phyloP scores from a whole-genome alignment of 2,329 filamentous ascomycete genomes.

The Colletotrichum cuscutae region DNA sequence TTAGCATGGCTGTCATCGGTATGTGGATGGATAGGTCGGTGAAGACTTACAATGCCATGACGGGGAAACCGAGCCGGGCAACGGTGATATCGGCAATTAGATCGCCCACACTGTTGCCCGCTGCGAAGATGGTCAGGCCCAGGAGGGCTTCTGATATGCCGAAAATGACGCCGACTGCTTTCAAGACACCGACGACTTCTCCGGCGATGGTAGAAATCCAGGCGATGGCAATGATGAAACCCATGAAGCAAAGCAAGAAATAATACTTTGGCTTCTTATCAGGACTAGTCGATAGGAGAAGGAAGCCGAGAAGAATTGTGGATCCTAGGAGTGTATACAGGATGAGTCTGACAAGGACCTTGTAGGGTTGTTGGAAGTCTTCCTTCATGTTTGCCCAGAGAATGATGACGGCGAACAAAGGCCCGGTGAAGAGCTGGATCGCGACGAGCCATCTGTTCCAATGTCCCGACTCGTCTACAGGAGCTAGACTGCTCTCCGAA shows the following conservation, averaged over 20 bases:
- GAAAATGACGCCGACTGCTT: slow-evolving; percentile 90
- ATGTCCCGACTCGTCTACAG: slow-evolving; percentile 53
- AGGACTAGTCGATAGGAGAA: slow-evolving; percentile 76
- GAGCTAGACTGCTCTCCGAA: slow-evolving; percentile 34
- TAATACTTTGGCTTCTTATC: slow-evolving; percentile 77
- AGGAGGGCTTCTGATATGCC: slow-evolving; percentile 95
- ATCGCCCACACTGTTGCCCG: slow-evolving; percentile 94
- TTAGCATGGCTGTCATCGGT: slow-evolving; percentile 37
- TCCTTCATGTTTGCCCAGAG: slow-evolving; percentile 76
- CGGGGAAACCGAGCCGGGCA: slow-evolving; percentile 90
- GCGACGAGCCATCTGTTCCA: slow-evolving; percentile 95
- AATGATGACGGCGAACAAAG: slow-evolving; percentile 82
- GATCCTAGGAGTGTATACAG: slow-evolving; percentile 77
- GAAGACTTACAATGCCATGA: slow-evolving; percentile 81
- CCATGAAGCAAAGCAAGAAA: slow-evolving; percentile 84
- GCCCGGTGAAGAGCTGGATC: slow-evolving; percentile 87
- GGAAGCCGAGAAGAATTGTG: slow-evolving; percentile 69
- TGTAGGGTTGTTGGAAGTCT: slow-evolving; percentile 63
- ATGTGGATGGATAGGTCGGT: background rate
- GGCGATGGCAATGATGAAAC: slow-evolving; percentile 89
- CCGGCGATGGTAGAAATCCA: slow-evolving; percentile 98
- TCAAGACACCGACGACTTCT: slow-evolving; percentile 94
- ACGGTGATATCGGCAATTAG: slow-evolving; percentile 95
- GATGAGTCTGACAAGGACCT: slow-evolving; percentile 65
- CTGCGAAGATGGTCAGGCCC: slow-evolving; percentile 94